These are phyloP conservation scores for Suillus discolor DNA, from an alignment of 768 basidiomycete species.

Conservation along the genomic window DNA sequence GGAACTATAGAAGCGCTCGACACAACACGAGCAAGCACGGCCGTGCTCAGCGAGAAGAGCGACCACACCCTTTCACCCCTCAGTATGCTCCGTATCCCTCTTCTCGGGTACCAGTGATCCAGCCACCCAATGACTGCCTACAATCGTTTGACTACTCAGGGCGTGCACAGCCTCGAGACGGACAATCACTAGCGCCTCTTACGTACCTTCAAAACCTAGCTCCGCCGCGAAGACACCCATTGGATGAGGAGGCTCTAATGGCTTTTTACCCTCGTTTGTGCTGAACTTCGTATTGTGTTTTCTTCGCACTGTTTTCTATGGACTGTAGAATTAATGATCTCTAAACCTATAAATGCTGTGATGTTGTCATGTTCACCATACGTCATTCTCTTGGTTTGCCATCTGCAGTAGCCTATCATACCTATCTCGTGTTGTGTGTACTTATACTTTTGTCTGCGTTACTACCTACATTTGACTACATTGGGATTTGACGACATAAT, in stretches of 20 bases:
- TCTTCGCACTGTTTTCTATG: slow-evolving; percentile 13
- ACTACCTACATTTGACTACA: background rate
- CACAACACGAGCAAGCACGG: slow-evolving; percentile 51
- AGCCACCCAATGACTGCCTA: background rate
- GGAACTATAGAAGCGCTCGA: slow-evolving; percentile 68
- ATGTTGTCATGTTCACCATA: slow-evolving; percentile 3
- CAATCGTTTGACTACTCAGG: slow-evolving; percentile 7
- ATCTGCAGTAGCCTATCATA: background rate
- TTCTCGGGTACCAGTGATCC: slow-evolving; percentile 16
- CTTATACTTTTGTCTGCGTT: background rate
- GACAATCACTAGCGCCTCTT: slow-evolving; percentile 56
- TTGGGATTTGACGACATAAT: background rate
- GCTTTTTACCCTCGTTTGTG: slow-evolving; percentile 44
- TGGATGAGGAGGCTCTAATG: slow-evolving; percentile 73
- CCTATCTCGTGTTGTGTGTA: slow-evolving; percentile 1
- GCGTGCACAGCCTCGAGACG: slow-evolving; percentile 19
- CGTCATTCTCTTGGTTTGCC: slow-evolving; percentile 3
- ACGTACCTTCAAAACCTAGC: slow-evolving; percentile 62
- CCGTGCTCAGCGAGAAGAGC: slow-evolving; percentile 31
- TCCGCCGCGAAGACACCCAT: slow-evolving; percentile 64
- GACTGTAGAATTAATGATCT: slow-evolving; percentile 8
- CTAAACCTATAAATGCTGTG: background rate
- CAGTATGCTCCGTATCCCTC: slow-evolving; percentile 37
- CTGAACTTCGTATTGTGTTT: slow-evolving; percentile 24
- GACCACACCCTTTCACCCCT: slow-evolving; percentile 18